Base-by-base conservation (phyloP, 805 yeast species). In the baker's yeast (Saccharomyces cerevisiae) region DNA sequence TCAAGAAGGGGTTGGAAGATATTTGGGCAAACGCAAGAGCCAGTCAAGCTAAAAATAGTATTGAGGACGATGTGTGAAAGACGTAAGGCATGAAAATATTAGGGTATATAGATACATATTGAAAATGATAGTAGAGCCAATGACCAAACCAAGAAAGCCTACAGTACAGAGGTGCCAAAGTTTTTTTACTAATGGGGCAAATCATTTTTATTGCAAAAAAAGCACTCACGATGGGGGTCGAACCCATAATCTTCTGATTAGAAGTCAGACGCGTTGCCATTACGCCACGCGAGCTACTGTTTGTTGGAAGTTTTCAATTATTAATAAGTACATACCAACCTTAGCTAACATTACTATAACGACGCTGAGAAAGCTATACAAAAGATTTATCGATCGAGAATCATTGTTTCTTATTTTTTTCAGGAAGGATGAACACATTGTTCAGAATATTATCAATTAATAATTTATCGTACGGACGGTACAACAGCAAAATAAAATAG, bases 1-100 rank as follows among this genome's bases (percentile, higher is more conserved):
- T 92, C 66, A 85, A 87, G 60, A 80, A 79, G 53, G 84, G 94
- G 0, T 75, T 91, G 59, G 87, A 84, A 73, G 82, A 83, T 59
- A 83, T 87, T 17, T 74, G 77, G 76, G 70, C 71, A 14, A 70
- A 67, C 29, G 70, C 76, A 4, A 63, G 64, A 51, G 53, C 66
- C 10, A 53, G 50, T 29, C 50, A 55, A 13, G 11, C 57, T 3
- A 29, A 32, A 36, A 36, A 36, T 17, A 36, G 24, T 36, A 36
- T 17, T 36, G 43, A 36, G 43, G 22, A 17, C 11, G 43, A 21
- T 36, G 17, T 36, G 43, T 36, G 43, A 36, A 21, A 36, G 24
- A 6, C 11, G 36, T 14, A 31, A 13, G 22, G 24, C 43, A 6
- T 32, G 43, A 17, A 36, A 8, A 4, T 17, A 36, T 6, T 21